phyloP scores from a whole-genome alignment of 306 rosid species.

The Fragaria nilgerrensis region DNA sequence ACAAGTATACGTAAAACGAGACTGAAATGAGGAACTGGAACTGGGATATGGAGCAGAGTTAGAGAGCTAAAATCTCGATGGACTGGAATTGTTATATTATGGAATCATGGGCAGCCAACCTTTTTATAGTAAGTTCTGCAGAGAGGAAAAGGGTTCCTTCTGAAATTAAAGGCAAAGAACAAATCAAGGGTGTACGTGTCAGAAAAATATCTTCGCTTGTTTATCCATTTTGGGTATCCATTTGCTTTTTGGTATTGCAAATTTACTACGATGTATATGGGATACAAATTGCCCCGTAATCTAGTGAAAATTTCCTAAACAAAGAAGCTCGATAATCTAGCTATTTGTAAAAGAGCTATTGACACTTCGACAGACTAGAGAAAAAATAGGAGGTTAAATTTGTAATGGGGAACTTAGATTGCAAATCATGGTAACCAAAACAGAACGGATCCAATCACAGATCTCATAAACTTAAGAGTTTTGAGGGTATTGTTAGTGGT shows the following conservation, averaged over 20 bases:
- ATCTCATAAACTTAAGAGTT: background rate
- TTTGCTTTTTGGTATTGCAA: background rate
- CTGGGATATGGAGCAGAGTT: background rate
- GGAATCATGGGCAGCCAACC: background rate
- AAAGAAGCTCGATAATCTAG: background rate
- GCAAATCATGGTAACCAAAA: background rate
- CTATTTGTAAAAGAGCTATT: background rate
- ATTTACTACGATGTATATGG: background rate
- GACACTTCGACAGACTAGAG: too few species aligned
- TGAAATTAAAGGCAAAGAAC: background rate
- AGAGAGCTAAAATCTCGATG: background rate
- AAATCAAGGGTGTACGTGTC: slow-evolving; percentile 21
- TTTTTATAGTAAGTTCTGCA: background rate
- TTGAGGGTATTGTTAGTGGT: background rate
- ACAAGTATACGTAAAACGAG: background rate
- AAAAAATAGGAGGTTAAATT: background rate
- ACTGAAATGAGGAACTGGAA: background rate
- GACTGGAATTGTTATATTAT: background rate
- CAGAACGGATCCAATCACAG: background rate
- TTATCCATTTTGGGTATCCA: slow-evolving; percentile 6
- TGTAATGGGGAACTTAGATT: background rate
- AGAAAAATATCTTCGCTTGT: slow-evolving; percentile 7
- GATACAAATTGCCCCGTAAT: background rate
- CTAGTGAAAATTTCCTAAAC: background rate
- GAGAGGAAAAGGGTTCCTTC: background rate